Evolutionary conservation across 306 rosid species (phyloP).

Genomic region (Rosa rugosa): DNA sequence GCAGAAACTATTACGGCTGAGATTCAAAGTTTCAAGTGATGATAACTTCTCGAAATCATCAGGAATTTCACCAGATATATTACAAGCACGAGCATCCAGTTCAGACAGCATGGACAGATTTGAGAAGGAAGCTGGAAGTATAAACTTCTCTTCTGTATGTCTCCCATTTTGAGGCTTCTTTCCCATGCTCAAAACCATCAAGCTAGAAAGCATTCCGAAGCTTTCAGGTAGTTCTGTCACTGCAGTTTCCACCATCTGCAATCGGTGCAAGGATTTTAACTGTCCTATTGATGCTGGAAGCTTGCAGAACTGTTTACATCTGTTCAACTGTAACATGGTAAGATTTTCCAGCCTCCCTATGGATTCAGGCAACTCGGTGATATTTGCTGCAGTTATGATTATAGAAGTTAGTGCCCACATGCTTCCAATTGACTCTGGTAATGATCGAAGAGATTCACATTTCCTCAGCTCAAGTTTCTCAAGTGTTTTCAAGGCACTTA

Average conservation of each 20-base stretch:
- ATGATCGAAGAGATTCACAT: conserved; percentile 41
- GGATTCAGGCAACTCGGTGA: conserved; percentile 54
- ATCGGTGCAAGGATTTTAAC: conserved; percentile 43
- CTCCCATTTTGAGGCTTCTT: conserved; percentile 19
- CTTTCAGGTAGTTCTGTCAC: conserved; percentile 54
- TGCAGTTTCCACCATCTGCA: conserved; percentile 51
- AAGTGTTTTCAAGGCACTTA: conserved; percentile 53
- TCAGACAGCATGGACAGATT: conserved; percentile 40
- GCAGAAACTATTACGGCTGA: conserved; percentile 40
- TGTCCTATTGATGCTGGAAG: conserved; percentile 66
- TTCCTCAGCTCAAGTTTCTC: conserved; percentile 50
- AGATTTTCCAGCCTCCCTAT: conserved; percentile 54
- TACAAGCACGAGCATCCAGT: conserved; percentile 46
- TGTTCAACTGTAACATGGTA: conserved; percentile 35
- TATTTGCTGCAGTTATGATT: conserved; percentile 31
- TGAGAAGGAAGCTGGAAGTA: conserved; percentile 48
- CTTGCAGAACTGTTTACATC: conserved; percentile 37
- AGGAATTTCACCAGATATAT: conserved; percentile 53
- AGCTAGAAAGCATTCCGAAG: conserved; percentile 57
- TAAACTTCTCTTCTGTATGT: conserved; percentile 3
- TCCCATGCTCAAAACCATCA: conserved; percentile 47
- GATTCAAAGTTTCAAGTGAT: conserved; percentile 39
- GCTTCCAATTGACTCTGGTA: conserved; percentile 59
- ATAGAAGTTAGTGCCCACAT: conserved; percentile 40
- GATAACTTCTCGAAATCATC: conserved; percentile 57